Evolutionary conservation across 148 eudicot genomes (phyloP).

Genomic region (Rhododendron williamsianum): DNA sequence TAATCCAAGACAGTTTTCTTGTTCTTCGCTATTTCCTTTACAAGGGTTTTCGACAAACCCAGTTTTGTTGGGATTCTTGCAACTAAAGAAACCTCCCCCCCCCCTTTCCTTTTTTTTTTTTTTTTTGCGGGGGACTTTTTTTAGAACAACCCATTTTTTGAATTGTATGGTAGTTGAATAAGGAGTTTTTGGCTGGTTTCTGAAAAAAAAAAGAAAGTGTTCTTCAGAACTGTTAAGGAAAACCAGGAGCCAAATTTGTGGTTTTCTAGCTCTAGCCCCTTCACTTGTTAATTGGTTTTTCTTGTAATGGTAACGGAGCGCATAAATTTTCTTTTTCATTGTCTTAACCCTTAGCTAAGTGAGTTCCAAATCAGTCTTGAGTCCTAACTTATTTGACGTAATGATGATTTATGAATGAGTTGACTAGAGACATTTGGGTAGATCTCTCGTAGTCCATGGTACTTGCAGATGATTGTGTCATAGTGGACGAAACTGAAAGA

Average conservation of each 20-base stretch:
- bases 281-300: background rate
- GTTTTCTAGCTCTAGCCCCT: background rate
- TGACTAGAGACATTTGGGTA: background rate
- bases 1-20: background rate
- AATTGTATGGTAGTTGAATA: background rate
- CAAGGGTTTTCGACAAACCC: background rate
- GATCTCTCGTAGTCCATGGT: background rate
- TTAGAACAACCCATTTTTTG: too few species aligned
- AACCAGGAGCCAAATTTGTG: background rate
- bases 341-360: background rate
- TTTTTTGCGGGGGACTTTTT: too few species aligned
- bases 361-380: background rate
- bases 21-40: background rate
- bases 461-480: background rate
- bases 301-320: background rate
- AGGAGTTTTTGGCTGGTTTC: background rate
- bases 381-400: background rate
- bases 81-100: background rate
- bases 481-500: background rate
- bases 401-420: background rate
- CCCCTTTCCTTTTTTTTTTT: too few species aligned
- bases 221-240: background rate
- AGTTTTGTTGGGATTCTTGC: background rate
- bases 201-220: background rate
- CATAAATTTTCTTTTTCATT: background rate